phyloP scores from a whole-genome alignment of 1,284 basidiomycete species.

The Ustilago hordei region DNA sequence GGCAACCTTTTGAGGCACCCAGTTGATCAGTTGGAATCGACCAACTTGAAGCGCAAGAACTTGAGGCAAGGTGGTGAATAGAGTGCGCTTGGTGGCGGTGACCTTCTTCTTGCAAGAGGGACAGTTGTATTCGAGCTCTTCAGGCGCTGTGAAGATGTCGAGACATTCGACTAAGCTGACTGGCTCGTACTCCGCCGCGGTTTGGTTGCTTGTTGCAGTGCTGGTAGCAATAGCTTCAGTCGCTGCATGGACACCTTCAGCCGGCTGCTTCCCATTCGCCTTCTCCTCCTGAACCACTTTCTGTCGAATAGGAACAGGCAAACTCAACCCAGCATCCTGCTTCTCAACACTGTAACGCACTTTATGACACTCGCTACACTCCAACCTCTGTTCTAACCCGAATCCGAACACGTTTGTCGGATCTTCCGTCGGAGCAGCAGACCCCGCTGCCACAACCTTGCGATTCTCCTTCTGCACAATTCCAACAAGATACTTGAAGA shows the following conservation, averaged over 20 bases:
- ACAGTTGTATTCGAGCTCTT: conserved; percentile 80
- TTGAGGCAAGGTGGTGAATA: conserved; percentile 88
- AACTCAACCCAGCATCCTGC: conserved; percentile 79
- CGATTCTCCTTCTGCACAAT: conserved; percentile 74
- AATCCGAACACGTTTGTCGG: conserved; percentile 84
- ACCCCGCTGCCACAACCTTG: conserved; percentile 16
- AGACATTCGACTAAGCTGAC: conserved; percentile 80
- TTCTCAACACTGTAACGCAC: conserved; percentile 88
- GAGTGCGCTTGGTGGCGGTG: conserved; percentile 77
- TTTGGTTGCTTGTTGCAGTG: neutral
- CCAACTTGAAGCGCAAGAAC: conserved; percentile 90
- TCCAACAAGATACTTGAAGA: conserved; percentile 84
- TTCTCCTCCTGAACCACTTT: conserved; percentile 14
- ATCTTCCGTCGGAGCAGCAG: conserved; percentile 38
- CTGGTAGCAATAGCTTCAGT: conserved; percentile 8
- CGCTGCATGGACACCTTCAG: conserved; percentile 44
- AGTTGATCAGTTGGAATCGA: conserved; percentile 95
- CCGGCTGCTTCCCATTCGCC: conserved; percentile 71
- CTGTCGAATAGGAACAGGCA: conserved; percentile 77
- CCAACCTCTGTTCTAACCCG: conserved; percentile 75
- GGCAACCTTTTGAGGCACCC: conserved; percentile 95
- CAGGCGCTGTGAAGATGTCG: conserved; percentile 76
- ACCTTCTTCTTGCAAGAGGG: conserved; percentile 77
- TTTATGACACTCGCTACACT: conserved; percentile 81
- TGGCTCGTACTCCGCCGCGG: conserved; percentile 74